These are phyloP conservation scores for Vinca minor DNA, from an alignment of 257 asterid species.

Conservation along the genomic window DNA sequence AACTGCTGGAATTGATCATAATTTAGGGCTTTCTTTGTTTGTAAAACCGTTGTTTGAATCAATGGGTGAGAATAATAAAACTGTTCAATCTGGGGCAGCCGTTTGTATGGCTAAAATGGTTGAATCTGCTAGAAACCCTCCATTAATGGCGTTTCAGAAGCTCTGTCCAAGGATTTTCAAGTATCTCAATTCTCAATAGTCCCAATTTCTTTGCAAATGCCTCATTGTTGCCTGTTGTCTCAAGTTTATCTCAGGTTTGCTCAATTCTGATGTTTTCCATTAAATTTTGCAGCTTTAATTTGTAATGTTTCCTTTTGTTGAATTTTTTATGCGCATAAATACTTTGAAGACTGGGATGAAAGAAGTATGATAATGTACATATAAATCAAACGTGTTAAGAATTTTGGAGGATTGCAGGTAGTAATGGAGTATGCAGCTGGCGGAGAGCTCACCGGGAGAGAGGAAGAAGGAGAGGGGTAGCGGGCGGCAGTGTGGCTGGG, in stretches of 20 bases:
- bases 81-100: constrained; percentile 86
- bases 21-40: constrained; percentile 58
- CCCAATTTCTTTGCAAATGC: constrained; percentile 88
- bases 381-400: too few relatives aligned
- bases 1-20: constrained; percentile 23
- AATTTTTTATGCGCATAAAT: too few relatives aligned
- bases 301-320: too few relatives aligned
- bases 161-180: constrained; percentile 81
- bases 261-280: constrained; percentile 14
- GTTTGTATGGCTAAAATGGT: constrained; percentile 83
- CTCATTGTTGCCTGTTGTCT: constrained; percentile 69
- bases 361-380: too few relatives aligned
- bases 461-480: too few relatives aligned
- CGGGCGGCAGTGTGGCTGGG: too few relatives aligned
- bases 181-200: constrained; percentile 60
- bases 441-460: too few relatives aligned
- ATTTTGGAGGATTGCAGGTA: too few relatives aligned
- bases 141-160: constrained; percentile 63
- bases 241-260: constrained; percentile 84
- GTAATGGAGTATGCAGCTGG: too few relatives aligned
- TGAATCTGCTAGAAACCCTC: constrained; percentile 65
- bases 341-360: too few relatives aligned
- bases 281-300: too few relatives aligned
- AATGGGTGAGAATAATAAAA: constrained; percentile 82
- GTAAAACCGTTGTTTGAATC: constrained; percentile 88